Evolutionary conservation across 1,284 basidiomycete genomes (phyloP).

Genomic region (Tilletia walkeri): DNA sequence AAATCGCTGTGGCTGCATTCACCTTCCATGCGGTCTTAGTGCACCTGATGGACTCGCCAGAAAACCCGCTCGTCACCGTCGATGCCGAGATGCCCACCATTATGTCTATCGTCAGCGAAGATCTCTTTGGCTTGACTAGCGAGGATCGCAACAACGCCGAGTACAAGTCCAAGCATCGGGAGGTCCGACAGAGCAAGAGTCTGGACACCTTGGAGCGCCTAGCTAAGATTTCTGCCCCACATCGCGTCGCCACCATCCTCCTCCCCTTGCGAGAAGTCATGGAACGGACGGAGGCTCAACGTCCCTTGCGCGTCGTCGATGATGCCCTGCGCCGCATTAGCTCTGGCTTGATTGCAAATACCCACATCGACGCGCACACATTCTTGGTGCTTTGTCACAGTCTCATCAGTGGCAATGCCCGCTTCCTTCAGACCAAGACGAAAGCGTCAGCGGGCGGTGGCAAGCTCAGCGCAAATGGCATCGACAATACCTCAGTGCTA

Average conservation of each 20-base stretch:
- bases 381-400: conserved; percentile 82
- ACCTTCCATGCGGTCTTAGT: conserved; percentile 78
- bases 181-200: conserved; percentile 53
- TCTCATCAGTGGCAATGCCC: conserved; percentile 83
- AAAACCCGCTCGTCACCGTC: conserved; percentile 9
- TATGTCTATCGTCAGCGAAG: conserved; percentile 81
- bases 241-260: conserved; percentile 71
- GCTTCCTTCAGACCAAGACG: conserved; percentile 60
- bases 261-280: conserved; percentile 79
- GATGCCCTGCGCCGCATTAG: conserved; percentile 82
- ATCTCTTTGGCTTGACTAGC: conserved; percentile 89
- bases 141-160: conserved; percentile 85
- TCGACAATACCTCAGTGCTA: conserved; percentile 33
- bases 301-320: conserved; percentile 81
- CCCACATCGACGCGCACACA: conserved; percentile 69
- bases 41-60: conserved; percentile 57
- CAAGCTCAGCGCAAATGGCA: conserved; percentile 17
- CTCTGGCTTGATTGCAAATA: conserved; percentile 79
- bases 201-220: conserved; percentile 54
- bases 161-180: conserved; percentile 75
- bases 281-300: conserved; percentile 77
- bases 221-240: conserved; percentile 39
- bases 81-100: conserved; percentile 55
- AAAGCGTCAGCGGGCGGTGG: conserved; percentile 17
- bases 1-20: conserved; percentile 87